phyloP scores from a whole-genome alignment of 306 rosid species.

The Dryas octopetala region DNA sequence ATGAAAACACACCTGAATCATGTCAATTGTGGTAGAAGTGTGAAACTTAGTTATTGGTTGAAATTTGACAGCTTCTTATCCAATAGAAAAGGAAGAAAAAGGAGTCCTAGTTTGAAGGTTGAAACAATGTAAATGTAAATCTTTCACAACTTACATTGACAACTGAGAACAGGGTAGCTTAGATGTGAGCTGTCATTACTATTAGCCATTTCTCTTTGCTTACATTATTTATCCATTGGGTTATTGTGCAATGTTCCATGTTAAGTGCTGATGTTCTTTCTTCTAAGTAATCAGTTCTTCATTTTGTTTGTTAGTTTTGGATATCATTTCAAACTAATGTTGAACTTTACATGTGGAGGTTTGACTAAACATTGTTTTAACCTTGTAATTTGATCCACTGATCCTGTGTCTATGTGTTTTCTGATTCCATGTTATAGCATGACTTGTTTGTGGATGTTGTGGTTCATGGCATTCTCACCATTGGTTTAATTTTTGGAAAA shows the following conservation, averaged over 20 bases:
- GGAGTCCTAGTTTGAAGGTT: background rate
- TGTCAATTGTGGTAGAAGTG: slow-evolving; percentile 10
- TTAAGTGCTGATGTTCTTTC: background rate
- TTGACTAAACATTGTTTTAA: slow-evolving; percentile 4
- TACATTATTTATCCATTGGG: background rate
- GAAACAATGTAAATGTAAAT: background rate
- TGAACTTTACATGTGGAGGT: background rate
- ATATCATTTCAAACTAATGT: background rate
- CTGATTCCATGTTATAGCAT: background rate
- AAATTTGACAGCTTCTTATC: background rate
- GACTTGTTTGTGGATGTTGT: background rate
- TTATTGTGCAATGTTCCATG: background rate
- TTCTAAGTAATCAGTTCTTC: background rate
- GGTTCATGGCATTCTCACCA: slow-evolving; percentile 2
- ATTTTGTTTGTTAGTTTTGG: background rate
- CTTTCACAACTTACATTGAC: background rate
- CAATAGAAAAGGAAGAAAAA: background rate
- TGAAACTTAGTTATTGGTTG: background rate
- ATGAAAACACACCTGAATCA: background rate
- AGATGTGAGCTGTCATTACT: background rate
- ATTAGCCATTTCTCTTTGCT: background rate
- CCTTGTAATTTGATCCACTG: background rate
- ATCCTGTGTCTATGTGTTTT: background rate
- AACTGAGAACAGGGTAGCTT: background rate
- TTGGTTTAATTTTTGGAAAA: slow-evolving; percentile 17